Base-by-base conservation (phyloP, 352 stramenopile species). In the Globisporangium apiculatum region DNA sequence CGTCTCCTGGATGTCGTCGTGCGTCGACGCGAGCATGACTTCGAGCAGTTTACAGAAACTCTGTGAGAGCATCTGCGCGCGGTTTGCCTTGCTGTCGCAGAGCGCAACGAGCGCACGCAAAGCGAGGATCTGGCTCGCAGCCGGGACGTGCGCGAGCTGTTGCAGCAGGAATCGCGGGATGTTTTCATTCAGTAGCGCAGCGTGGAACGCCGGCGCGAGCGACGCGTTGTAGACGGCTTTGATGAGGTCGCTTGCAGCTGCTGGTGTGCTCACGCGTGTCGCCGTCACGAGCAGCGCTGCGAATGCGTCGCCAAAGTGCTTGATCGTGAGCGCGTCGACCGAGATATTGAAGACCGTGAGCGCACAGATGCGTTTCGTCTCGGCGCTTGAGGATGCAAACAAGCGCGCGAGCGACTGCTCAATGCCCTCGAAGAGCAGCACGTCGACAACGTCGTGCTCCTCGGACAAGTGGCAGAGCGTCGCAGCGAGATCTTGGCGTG, bases 191-290 rank as follows among this genome's bases (percentile, higher is more conserved):
- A 92, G 61, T 18, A 92, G 64, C 42, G 70, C 66, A 5, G 55
- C 61, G 49, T 92, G 82, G 58, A 89, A 90, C 31, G 66, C 66
- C 2, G 76, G 65, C 11, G 75, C 57, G 15, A 86, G 61, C 14
- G 82, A 76, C 17, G 80, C 65, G 43, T 92, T 92, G 67, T 89
- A 92, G 15, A 75, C 68, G 7, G 82, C 76, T 50, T 92, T 87
- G 55, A 92, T 66, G 48, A 92, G 64, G 55, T 83, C 77, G 0
- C 64, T 62, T 7, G 64, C 71, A 0, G 71, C 62, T 4, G 59
- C 50, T 35, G 42, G 66, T 49, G 61, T 59, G 36, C 31, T 53
- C 43, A 51, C 9, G 15, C 51, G 53, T 9, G 72, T 71, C 35
- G 67, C 59, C 2, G 56, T 47, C 42, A 87, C 72, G 5, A 90